Base-by-base conservation (phyloP, 208 protist genomes). In the Wallacemonas collosoma region DNA sequence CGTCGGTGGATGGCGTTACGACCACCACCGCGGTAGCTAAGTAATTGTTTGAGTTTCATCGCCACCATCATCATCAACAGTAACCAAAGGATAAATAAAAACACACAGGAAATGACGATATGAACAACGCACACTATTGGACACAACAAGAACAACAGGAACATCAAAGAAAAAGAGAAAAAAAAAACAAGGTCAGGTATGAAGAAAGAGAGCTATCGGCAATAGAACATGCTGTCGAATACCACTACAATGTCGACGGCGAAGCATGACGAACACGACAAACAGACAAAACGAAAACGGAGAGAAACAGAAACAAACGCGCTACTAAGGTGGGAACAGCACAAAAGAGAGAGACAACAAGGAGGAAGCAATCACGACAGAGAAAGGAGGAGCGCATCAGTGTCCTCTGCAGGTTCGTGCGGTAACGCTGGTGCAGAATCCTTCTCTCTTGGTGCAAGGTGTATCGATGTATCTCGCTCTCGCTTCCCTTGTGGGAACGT, bases 251-350 rank as follows among this genome's bases (percentile, higher is more conserved):
- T 73, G 55, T 53, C 5, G 41, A 57, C 1, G 66, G 54, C 55
- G 57, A 68, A 15, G 74, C n/a, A 26, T 26, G 56, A 56, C 75
- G 60, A 61, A 68, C 12, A 56, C 5, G 47, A 67, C 47, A 6
- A 6, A 35, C 48, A 35, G 26, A 35, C 48, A 47, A 51, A 79
- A 73, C 9, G 12, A 68, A 54, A 0, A 38, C 11, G 35, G 54
- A 72, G 39, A n/a, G 51, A 72, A 40, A 38, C 55, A 68, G 40
- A 15, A 8, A 61, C 38, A 55, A 14, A 66, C 40, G 17, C 54
- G 55, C 15, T 26, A 26, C 26, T 26, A 26, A 26, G 26, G 0
- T 26, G 26, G 26, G 9, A 17, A 64, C 8, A 7, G 38, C 40
- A 7, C 9, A 54, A 56, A 39, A 73, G 40, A 50, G 56, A 58